Evolutionary conservation across 331 rosid genomes (phyloP), one percentile per base, ranked within the genome.

Genomic region (Quercus lobata): DNA sequence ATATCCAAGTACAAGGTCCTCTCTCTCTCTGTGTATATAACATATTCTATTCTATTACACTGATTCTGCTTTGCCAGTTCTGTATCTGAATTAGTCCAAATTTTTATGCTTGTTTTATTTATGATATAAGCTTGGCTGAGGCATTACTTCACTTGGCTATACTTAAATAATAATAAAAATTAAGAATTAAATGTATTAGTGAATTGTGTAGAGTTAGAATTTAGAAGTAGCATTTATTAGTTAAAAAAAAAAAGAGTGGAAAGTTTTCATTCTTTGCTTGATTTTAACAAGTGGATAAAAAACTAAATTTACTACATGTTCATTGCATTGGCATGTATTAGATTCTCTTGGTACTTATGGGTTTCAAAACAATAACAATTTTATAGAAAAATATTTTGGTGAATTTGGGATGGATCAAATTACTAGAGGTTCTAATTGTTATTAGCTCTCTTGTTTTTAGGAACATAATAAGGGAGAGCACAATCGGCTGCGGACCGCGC

Each of bases 1-100:
- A 76, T 92, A 78, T 85, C 90, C 76, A 85, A 80, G 24, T 95
- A 87, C 88, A 95, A 95, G 97, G 97, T 92, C 46, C 24, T 11
- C 7, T 72, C 61, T 81, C 16, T 37, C 6, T 30, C 34, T 30
- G 0, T 32, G 35, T 32, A 32, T 32, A 37, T 8, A 41, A 41
- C 46, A 4, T 57, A 3, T 29, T 27, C 34, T 37, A 37, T 41
- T 8, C 46, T 41, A 8, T 9, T 41, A 24, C 34, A 12, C 30
- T 24, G 68, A 27, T 60, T 41, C 46, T 41, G 12, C 46, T 57
- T 32, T 32, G 14, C 65, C 65, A n/a, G 65, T 57, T 8, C 12
- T 21, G 65, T 57, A 57, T 57, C 29, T 57, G 65, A 25, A 18
- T 22, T 21, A 1, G 29, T 29, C 2, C 12, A 15, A 60, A 29